Evolutionary conservation across 306 rosid species (phyloP), one percentile per base, ranked within the genome.

Genomic region (Alnus glutinosa): DNA sequence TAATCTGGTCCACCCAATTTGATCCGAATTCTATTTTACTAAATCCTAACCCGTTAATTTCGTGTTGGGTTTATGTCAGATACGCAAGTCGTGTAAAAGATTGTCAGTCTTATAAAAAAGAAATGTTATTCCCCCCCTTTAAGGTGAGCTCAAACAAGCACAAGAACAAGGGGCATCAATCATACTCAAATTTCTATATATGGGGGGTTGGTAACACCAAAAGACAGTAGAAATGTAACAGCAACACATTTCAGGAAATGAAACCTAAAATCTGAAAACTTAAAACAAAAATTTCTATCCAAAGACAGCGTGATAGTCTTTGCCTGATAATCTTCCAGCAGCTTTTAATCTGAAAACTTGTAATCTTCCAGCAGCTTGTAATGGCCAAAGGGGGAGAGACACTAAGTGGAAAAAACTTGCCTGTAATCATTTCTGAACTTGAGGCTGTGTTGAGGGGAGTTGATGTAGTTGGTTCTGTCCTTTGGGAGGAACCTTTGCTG

Each of bases 401-500:
- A 37, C 58, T 39, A 74, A 37, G 72, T 71, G 51, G 75, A 75
- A 74, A 74, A 64, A 73, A 44, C 28, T 63, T 42, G 37, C 73
- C 44, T 47, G 44, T 46, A 48, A 52, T 90, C 81, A 94, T 78
- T 83, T 88, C 86, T 80, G 87, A 79, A 63, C 83, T 71, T 68
- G 83, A 1, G 75, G 82, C 39, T 75, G 85, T 19, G 69, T 49
- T 15, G 85, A 57, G 48, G 93, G 58, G 3, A 78, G 81, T 73
- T 88, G 94, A 79, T 84, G 92, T 70, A 63, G 87, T 64, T 86
- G 92, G 78, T 81, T 85, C 68, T 86, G 90, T 82, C 86, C 91
- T 88, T 88, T 94, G 9, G 88, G 85, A 76, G 94, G 92, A 86
- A 83, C 73, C 85, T 89, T 94, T 54, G 92, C 76, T 4, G 92